Percentiles rank a stretch among this genome's conserved stretches.
These are phyloP conservation scores for Eucalyptus marginata DNA, from an alignment of 345 rosid genomes.

Conservation along the genomic window DNA sequence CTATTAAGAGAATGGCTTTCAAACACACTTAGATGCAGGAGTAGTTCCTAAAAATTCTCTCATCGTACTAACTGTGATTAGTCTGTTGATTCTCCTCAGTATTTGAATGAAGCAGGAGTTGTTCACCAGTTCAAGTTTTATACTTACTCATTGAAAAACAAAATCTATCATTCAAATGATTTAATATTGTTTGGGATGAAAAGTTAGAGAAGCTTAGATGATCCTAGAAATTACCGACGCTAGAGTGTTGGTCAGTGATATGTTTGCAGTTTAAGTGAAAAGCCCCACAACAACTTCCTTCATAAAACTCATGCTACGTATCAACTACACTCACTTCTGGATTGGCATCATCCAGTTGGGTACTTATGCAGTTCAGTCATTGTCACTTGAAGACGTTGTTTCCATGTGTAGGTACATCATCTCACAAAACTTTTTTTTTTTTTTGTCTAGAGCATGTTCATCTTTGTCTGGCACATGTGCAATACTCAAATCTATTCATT, in stretches of 20 bases:
- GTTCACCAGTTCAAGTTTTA: background rate
- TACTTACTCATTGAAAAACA: background rate
- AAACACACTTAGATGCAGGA: background rate
- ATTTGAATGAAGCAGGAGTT: background rate
- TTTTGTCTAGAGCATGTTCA: background rate
- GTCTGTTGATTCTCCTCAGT: background rate
- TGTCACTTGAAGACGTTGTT: background rate
- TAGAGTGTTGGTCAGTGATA: background rate
- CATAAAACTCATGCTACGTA: background rate
- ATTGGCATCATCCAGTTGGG: background rate
- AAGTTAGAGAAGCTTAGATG: background rate
- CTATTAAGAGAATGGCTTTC: background rate
- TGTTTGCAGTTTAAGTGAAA: background rate
- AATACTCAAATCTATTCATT: background rate
- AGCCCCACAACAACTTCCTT: background rate
- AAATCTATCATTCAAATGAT: background rate
- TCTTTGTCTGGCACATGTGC: background rate
- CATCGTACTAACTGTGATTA: background rate
- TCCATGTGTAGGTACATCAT: background rate
- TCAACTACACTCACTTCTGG: background rate
- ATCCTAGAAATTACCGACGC: background rate
- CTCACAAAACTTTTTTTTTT: background rate
- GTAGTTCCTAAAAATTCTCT: background rate
- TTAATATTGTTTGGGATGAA: background rate
- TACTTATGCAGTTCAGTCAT: background rate